Evolutionary conservation across 139 green algal genomes (phyloP).

Genomic region (Closterium sp.): DNA sequence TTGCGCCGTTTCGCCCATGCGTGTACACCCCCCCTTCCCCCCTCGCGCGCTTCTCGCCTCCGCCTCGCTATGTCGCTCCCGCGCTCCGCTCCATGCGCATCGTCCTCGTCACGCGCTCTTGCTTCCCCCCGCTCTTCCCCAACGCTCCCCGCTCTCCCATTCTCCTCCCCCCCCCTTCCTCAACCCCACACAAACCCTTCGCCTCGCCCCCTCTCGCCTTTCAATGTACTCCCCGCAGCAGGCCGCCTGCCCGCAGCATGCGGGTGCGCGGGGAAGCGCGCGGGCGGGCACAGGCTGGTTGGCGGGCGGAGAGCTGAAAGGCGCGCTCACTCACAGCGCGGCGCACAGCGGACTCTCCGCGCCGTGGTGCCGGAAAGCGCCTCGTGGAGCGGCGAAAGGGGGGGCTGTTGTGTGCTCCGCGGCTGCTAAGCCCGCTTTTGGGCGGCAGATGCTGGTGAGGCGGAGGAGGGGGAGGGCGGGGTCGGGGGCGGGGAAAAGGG

Average conservation of each 20-base stretch:
- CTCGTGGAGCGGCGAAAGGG: neutral
- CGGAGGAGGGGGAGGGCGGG: neutral
- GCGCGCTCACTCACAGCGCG: neutral
- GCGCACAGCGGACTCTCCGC: neutral
- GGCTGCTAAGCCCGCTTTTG: slow-evolving; percentile 2
- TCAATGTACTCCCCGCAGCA: neutral
- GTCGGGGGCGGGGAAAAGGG: neutral
- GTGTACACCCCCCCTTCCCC: no score
- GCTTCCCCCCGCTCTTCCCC: slow-evolving; percentile 16
- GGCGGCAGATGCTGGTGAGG: neutral
- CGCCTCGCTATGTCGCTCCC: neutral
- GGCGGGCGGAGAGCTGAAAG: neutral
- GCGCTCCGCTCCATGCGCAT: neutral
- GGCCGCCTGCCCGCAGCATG: neutral
- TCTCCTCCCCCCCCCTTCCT: neutral
- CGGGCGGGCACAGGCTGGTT: neutral
- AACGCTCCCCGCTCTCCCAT: neutral
- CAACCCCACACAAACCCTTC: neutral
- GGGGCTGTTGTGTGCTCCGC: neutral
- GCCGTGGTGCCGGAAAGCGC: neutral
- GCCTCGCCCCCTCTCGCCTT: neutral
- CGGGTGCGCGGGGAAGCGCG: neutral
- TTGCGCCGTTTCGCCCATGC: neutral
- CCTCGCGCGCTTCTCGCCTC: neutral
- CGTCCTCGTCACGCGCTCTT: neutral